Evolutionary conservation across 306 rosid species (phyloP).

Genomic region (Parietaria judaica): DNA sequence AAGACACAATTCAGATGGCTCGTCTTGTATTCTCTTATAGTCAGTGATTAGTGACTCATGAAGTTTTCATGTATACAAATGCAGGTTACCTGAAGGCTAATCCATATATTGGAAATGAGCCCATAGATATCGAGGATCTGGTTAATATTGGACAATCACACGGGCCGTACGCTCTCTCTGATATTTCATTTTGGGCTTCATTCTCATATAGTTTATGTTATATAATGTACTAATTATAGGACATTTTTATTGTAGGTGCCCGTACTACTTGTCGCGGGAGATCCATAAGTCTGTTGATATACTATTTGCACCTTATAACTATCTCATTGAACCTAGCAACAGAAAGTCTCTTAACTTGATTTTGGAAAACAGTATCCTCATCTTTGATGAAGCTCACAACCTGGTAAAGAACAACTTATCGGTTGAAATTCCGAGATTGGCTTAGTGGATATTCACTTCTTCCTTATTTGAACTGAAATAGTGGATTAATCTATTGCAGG

Average conservation of each 20-base stretch:
- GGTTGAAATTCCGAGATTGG: constrained; percentile 6
- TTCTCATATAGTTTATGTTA: constrained; percentile 11
- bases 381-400: constrained; percentile 98
- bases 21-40: neutral
- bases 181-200: constrained; percentile 12
- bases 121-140: constrained; percentile 87
- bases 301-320: constrained; percentile 86
- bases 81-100: constrained; percentile 60
- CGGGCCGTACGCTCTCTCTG: constrained; percentile 72
- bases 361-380: constrained; percentile 73
- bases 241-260: constrained; percentile 55
- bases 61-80: constrained; percentile 9
- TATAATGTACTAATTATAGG: neutral
- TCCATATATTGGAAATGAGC: constrained; percentile 88
- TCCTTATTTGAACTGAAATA: constrained; percentile 7
- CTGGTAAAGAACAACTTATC: constrained; percentile 37
- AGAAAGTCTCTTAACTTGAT: constrained; percentile 46
- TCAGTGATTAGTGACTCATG: neutral
- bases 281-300: constrained; percentile 77
- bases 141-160: constrained; percentile 65
- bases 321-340: constrained; percentile 69
- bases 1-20: too few species aligned
- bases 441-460: constrained; percentile 7
- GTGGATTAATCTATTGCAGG: constrained; percentile 44
- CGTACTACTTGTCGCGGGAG: constrained; percentile 81